Evolutionary conservation across 345 rosid species (phyloP).

Genomic region (Acer saccharum): DNA sequence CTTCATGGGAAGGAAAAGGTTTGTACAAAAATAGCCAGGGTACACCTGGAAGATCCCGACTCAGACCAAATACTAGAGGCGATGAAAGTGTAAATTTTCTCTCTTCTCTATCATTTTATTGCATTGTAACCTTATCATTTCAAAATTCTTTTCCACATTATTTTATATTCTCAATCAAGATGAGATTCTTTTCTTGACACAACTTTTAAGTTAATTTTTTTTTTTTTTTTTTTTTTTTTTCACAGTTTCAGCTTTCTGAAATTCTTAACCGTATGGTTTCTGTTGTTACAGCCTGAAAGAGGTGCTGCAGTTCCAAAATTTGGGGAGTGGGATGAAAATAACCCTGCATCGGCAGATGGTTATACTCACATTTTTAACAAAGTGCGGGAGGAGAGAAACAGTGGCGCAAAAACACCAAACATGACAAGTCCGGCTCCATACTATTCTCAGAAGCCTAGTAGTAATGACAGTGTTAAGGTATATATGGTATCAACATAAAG

Average conservation of each 20-base stretch:
- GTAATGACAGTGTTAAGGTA: slow-evolving; percentile 47
- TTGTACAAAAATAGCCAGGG: slow-evolving; percentile 57
- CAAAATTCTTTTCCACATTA: neutral
- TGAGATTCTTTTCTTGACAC: neutral
- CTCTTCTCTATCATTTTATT: slow-evolving; percentile 7
- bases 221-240: neutral
- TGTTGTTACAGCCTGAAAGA: slow-evolving; percentile 52
- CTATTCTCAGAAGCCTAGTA: slow-evolving; percentile 20
- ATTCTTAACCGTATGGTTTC: slow-evolving; percentile 15
- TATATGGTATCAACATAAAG: neutral
- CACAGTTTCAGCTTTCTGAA: neutral
- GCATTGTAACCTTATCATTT: neutral
- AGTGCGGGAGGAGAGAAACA: slow-evolving; percentile 77
- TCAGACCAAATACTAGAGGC: slow-evolving; percentile 48
- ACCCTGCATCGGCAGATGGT: slow-evolving; percentile 84
- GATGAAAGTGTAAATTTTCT: slow-evolving; percentile 67
- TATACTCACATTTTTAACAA: slow-evolving; percentile 85
- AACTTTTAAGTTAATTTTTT: neutral
- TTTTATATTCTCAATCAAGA: neutral
- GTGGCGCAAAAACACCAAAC: slow-evolving; percentile 49
- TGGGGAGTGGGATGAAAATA: slow-evolving; percentile 88
- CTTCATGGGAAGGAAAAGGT: slow-evolving; percentile 61
- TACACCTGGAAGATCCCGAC: slow-evolving; percentile 60
- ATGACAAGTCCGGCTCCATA: slow-evolving; percentile 46
- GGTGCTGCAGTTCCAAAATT: slow-evolving; percentile 88